Conservation (phyloP, 2,329 filamentous ascomycete species). For the Cladosporium sp. region DNA sequence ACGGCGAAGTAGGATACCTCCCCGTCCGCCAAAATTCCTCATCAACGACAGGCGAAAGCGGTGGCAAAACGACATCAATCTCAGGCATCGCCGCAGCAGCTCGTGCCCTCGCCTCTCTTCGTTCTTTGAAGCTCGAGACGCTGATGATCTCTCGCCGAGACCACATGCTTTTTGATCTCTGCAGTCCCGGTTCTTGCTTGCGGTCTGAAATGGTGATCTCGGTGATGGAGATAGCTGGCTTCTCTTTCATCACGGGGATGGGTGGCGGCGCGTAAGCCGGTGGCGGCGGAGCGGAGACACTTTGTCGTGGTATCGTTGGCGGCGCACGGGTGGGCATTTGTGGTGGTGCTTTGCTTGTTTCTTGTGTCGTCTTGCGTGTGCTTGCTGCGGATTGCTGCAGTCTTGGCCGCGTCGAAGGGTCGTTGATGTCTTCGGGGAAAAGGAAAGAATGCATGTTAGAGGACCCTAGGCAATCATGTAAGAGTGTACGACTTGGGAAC, state of each 20-base stretch:
- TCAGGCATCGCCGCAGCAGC: not conserved
- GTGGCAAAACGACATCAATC: not conserved
- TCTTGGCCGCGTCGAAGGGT: not conserved
- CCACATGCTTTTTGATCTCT: constrained; percentile 1
- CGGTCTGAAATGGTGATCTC: not conserved
- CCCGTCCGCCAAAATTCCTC: constrained; percentile 13
- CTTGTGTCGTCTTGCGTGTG: not conserved
- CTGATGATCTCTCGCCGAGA: not conserved
- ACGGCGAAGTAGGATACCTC: not conserved
- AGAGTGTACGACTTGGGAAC: not conserved
- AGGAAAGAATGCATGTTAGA: constrained; percentile 7
- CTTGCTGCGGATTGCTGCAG: not conserved
- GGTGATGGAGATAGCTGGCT: not conserved
- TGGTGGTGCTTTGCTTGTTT: not conserved
- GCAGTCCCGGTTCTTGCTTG: not conserved
- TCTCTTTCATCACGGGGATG: not conserved
- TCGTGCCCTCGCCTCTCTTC: not conserved
- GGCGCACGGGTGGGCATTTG: not conserved
- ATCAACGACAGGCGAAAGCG: constrained; percentile 11
- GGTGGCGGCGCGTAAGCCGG: not conserved
- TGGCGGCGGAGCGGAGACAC: not conserved
- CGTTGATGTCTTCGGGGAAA: constrained; percentile 10
- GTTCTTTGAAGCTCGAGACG: not conserved
- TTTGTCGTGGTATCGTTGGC: not conserved
- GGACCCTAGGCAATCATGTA: not conserved